A percentile compares a stretch with the other conserved stretches of the same genome.
These are phyloP conservation scores for Priceomyces carsonii DNA, from an alignment of 805 yeast species.

Conservation along the genomic window DNA sequence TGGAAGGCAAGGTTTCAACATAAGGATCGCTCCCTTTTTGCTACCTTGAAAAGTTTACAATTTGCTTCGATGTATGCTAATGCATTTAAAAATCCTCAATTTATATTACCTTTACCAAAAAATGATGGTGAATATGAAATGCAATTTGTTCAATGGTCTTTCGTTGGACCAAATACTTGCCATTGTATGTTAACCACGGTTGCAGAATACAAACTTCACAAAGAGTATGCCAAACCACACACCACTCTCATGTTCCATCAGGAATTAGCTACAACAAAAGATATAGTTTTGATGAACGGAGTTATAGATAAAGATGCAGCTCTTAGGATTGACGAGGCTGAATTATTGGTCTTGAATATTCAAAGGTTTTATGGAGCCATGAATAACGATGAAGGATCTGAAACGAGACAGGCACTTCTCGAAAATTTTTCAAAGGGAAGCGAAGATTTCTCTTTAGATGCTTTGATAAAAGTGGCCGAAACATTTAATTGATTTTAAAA, in stretches of 20 bases:
- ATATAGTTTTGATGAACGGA: conserved; percentile 82
- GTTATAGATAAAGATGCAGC: conserved; percentile 70
- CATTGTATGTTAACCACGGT: conserved; percentile 91
- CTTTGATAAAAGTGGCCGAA: conserved; percentile 70
- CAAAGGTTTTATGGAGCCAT: conserved; percentile 82
- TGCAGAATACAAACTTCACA: conserved; percentile 87
- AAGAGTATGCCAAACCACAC: conserved; percentile 93
- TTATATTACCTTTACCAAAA: conserved; percentile 88
- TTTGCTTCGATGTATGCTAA: conserved; percentile 61
- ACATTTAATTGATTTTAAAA: conserved; percentile 50
- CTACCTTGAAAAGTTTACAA: conserved; percentile 58
- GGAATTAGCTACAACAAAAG: conserved; percentile 63
- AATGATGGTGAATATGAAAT: conserved; percentile 60
- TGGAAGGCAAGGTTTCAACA: conserved; percentile 87
- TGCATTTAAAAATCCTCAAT: conserved; percentile 76
- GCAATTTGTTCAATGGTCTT: conserved; percentile 93
- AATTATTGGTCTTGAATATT: conserved; percentile 68
- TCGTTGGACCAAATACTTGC: conserved; percentile 78
- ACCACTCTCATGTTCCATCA: conserved; percentile 87
- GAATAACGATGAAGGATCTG: conserved; percentile 39
- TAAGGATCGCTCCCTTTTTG: conserved; percentile 61
- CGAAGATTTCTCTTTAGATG: conserved; percentile 61
- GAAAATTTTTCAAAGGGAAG: conserved; percentile 71
- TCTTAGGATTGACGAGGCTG: conserved; percentile 73
- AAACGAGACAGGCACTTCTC: conserved; percentile 58